phyloP scores from a whole-genome alignment of 345 rosid genomes.

The Turnera subulata region DNA sequence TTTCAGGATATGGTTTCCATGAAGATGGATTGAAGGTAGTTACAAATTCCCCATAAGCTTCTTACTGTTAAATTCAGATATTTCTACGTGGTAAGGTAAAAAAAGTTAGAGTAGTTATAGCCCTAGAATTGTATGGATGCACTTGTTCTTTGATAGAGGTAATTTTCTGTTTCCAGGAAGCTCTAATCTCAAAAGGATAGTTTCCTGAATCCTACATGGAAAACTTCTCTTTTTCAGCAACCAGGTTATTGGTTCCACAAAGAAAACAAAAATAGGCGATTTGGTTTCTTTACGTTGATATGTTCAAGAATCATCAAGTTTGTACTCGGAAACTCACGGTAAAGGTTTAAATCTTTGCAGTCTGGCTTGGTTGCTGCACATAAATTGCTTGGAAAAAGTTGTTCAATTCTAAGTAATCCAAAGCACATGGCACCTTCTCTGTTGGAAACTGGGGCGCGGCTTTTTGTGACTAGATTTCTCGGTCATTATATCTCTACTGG shows the following conservation, averaged over 20 bases:
- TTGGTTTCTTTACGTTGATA: neutral
- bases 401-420: too few species aligned
- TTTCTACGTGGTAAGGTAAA: too few species aligned
- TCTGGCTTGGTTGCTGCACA: slow-evolving; percentile 61
- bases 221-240: too few species aligned
- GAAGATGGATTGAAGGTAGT: slow-evolving; percentile 88
- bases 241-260: neutral
- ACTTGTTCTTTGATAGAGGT: neutral
- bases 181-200: too few species aligned
- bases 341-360: slow-evolving; percentile 26
- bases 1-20: slow-evolving; percentile 92
- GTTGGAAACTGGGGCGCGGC: slow-evolving; percentile 64
- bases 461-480: slow-evolving; percentile 72
- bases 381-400: too few species aligned
- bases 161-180: slow-evolving; percentile 1
- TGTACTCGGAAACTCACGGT: neutral
- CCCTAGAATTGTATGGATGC: too few species aligned
- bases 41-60: neutral
- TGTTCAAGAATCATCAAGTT: neutral
- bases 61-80: neutral
- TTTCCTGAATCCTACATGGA: too few species aligned
- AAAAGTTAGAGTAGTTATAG: too few species aligned
- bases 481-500: slow-evolving; percentile 65
- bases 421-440: slow-evolving; percentile 73
- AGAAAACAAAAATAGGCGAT: neutral